Evolutionary conservation across 345 rosid genomes (phyloP).

Genomic region (Syzygium oleosum): DNA sequence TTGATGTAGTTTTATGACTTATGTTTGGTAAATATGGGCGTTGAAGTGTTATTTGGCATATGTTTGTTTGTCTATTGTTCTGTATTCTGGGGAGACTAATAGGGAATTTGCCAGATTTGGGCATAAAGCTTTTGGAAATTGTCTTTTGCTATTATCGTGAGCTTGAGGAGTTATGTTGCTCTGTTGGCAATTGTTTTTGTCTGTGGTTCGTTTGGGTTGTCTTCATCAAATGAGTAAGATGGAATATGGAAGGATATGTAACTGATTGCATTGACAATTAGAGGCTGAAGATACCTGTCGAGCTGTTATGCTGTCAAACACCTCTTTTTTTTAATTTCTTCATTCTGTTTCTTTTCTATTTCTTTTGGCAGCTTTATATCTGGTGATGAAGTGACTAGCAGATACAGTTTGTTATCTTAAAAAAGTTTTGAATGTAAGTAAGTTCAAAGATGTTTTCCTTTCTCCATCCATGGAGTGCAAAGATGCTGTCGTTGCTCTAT

Average conservation of each 20-base stretch:
- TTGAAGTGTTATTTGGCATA: background rate
- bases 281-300: background rate
- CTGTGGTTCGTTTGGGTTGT: background rate
- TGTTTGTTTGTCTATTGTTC: background rate
- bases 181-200: background rate
- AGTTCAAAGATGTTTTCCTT: background rate
- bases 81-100: background rate
- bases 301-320: background rate
- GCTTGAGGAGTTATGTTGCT: background rate
- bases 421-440: background rate
- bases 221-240: background rate
- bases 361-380: background rate
- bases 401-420: background rate
- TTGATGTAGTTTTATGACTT: background rate
- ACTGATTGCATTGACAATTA: background rate
- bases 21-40: background rate
- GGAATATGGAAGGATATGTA: background rate
- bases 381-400: background rate
- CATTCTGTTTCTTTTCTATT: background rate
- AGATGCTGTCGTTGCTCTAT: background rate
- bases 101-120: background rate
- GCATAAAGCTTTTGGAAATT: background rate
- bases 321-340: background rate
- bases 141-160: background rate
- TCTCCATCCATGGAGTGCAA: background rate